These are phyloP conservation scores for Thyridium curvatum DNA, from an alignment of 2,329 filamentous ascomycete genomes.

Conservation along the genomic window DNA sequence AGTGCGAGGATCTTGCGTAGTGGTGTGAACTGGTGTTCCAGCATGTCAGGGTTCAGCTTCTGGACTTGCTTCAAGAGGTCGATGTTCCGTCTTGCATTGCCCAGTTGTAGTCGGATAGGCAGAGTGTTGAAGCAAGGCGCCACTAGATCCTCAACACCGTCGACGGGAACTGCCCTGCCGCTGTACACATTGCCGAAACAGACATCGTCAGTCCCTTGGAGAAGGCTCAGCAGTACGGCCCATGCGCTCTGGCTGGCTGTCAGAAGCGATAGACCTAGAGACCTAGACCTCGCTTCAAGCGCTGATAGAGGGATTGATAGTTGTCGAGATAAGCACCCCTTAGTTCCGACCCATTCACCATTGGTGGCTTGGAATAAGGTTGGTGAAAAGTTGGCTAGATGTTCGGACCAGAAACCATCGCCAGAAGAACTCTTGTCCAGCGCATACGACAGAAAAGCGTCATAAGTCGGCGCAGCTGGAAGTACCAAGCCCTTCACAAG, in stretches of 20 bases:
- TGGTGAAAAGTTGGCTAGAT: constrained; percentile 44
- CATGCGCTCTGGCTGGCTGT: constrained; percentile 68
- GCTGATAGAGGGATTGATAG: constrained; percentile 30
- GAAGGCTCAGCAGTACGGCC: constrained; percentile 55
- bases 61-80: constrained; percentile 58
- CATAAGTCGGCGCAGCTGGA: constrained; percentile 46
- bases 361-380: constrained; percentile 7
- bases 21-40: constrained; percentile 69
- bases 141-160: constrained; percentile 65
- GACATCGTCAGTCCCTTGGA: constrained; percentile 55
- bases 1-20: constrained; percentile 62
- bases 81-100: constrained; percentile 38
- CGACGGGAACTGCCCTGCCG: constrained; percentile 62
- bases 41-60: constrained; percentile 49
- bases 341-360: no score
- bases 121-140: constrained; percentile 91
- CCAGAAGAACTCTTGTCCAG: constrained; percentile 38
- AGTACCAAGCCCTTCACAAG: constrained; percentile 43
- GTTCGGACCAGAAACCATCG: constrained; percentile 59
- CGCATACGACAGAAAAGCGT: constrained; percentile 57
- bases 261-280: constrained; percentile 55
- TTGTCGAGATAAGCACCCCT: no score
- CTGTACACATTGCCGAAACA: constrained; percentile 86
- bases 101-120: constrained; percentile 57
- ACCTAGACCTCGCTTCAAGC: constrained; percentile 43